Percentiles rank a stretch among this genome's conserved stretches.
Conservation (phyloP, 345 rosid genomes). For the Kernera saxatilis region DNA sequence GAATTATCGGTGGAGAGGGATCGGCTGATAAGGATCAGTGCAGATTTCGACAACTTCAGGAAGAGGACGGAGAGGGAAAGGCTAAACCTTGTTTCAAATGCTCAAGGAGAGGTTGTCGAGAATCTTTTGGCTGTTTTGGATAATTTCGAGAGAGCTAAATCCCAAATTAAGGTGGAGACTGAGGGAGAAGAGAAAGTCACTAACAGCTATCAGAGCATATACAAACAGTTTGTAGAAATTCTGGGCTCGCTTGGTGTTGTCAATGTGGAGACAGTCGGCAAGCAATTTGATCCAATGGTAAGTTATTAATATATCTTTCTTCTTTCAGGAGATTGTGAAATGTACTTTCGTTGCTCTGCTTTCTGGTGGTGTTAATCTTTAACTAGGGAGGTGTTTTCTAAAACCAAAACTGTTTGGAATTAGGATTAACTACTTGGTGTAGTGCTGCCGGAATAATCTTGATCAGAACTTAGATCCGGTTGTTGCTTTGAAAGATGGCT, state of each 20-base stretch:
- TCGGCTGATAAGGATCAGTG: constrained; percentile 76
- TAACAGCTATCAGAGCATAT: constrained; percentile 89
- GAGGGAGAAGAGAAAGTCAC: constrained; percentile 91
- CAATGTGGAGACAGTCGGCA: constrained; percentile 75
- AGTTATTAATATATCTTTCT: constrained; percentile 34
- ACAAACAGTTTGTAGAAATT: constrained; percentile 84
- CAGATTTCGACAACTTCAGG: constrained; percentile 95
- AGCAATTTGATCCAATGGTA: constrained; percentile 92
- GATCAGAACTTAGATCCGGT: background rate
- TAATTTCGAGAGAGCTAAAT: constrained; percentile 93
- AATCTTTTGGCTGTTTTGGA: constrained; percentile 72
- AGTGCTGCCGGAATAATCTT: background rate
- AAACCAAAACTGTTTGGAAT: background rate
- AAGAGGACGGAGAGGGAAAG: constrained; percentile 91
- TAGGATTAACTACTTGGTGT: background rate
- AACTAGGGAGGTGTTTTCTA: background rate
- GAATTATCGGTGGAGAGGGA: constrained; percentile 68
- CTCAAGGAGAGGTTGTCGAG: constrained; percentile 94
- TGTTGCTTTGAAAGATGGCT: background rate
- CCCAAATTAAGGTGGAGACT: constrained; percentile 72
- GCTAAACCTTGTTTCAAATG: constrained; percentile 69
- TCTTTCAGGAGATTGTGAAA: background rate
- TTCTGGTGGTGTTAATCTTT: background rate
- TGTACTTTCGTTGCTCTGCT: background rate
- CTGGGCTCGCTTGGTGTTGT: constrained; percentile 70